A percentile compares a stretch with the other conserved stretches of the same genome.
Conservation (phyloP, 352 stramenopile genomes). For the Phytophthora pini region DNA sequence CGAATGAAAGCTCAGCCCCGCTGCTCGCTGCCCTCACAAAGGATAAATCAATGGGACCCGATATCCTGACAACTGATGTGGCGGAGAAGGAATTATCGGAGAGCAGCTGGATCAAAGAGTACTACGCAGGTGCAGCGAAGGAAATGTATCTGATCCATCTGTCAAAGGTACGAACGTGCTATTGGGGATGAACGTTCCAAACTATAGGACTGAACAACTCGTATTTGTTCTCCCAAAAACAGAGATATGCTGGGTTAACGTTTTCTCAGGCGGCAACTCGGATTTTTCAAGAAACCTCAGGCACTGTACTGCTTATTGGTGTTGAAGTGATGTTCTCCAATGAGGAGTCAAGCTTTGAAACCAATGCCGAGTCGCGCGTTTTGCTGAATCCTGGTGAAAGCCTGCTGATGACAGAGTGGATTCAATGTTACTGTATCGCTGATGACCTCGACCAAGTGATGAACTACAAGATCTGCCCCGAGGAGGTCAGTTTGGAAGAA, state of each 20-base stretch:
- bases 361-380: conserved; percentile 61
- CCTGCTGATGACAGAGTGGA: conserved; percentile 79
- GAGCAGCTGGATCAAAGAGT: conserved; percentile 72
- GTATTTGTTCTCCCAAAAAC: background rate
- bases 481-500: conserved; percentile 54
- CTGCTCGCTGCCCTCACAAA: conserved; percentile 33
- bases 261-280: conserved; percentile 66
- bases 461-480: conserved; percentile 59
- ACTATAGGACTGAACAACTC: background rate
- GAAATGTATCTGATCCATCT: conserved; percentile 89
- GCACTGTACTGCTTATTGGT: conserved; percentile 78
- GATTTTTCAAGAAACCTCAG: conserved; percentile 73
- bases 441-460: conserved; percentile 80
- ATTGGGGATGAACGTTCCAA: background rate
- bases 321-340: conserved; percentile 78
- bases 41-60: conserved; percentile 33
- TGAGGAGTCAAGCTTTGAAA: conserved; percentile 33
- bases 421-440: conserved; percentile 88
- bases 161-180: conserved; percentile 51
- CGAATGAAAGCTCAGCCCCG: conserved; percentile 11
- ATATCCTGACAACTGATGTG: conserved; percentile 28
- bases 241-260: conserved; percentile 74
- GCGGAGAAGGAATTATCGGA: conserved; percentile 20
- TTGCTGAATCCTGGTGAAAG: conserved; percentile 79
- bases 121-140: conserved; percentile 79